These are phyloP conservation scores for Myxozyma vanderwaltii DNA, from an alignment of 805 yeast genomes.

Conservation along the genomic window DNA sequence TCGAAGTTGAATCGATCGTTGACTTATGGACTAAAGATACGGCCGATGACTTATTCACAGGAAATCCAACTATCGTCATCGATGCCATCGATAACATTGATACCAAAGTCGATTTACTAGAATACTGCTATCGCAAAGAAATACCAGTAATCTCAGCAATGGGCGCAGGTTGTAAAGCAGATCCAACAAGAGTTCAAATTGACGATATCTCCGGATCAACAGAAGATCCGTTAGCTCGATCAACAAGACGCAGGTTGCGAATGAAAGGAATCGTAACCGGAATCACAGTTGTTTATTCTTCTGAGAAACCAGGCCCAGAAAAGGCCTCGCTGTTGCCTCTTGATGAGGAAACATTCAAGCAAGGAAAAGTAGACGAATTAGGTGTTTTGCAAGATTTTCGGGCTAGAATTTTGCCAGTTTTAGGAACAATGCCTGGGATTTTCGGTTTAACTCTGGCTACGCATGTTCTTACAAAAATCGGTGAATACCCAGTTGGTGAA, in stretches of 20 bases:
- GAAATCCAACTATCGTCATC: conserved; percentile 73
- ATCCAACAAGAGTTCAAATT: conserved; percentile 85
- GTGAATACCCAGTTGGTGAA: conserved; percentile 72
- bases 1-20: conserved; percentile 72
- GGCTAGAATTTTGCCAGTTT: conserved; percentile 90
- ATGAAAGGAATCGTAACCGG: conserved; percentile 73
- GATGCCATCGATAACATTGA: conserved; percentile 97
- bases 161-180: conserved; percentile 98
- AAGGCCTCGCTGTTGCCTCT: conserved; percentile 87
- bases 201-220: conserved; percentile 87
- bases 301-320: conserved; percentile 95
- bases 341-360: conserved; percentile 74
- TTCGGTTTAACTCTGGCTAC: conserved; percentile 92
- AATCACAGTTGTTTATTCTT: conserved; percentile 85
- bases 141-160: conserved; percentile 83
- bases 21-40: conserved; percentile 70
- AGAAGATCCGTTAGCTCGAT: conserved; percentile 89
- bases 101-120: conserved; percentile 89
- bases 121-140: conserved; percentile 62
- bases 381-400: conserved; percentile 87
- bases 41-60: conserved; percentile 60
- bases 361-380: conserved; percentile 83
- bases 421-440: conserved; percentile 96
- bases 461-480: conserved; percentile 70
- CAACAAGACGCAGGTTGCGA: conserved; percentile 82